Percentiles rank a stretch among this genome's conserved stretches.
Evolutionary conservation across 768 basidiomycete species (phyloP).

Genomic region (Tylopilus rubrobrunneus): DNA sequence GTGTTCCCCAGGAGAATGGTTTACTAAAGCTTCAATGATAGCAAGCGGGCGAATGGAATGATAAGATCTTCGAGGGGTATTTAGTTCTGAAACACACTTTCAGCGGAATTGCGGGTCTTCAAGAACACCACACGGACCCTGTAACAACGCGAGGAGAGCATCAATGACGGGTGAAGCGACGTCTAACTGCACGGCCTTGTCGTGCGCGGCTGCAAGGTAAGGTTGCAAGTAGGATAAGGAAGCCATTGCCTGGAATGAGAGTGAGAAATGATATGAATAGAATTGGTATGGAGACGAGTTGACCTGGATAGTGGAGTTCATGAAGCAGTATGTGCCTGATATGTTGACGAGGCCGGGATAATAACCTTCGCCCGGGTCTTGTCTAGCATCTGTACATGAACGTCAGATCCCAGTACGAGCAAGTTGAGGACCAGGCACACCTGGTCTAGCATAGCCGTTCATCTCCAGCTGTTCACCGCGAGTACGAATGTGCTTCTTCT

Average conservation of each 20-base stretch:
- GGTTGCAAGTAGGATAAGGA: conserved; percentile 81
- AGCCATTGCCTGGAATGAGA: conserved; percentile 68
- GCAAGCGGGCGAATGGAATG: conserved; percentile 66
- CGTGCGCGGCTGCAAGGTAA: conserved; percentile 71
- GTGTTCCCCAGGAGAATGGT: conserved; percentile 47
- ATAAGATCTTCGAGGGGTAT: conserved; percentile 55
- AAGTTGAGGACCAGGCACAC: conserved; percentile 17
- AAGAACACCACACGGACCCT: conserved; percentile 41
- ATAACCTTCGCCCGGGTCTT: conserved; percentile 37
- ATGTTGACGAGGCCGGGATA: conserved; percentile 95
- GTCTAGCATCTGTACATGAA: conserved; percentile 19
- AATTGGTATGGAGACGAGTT: conserved; percentile 9
- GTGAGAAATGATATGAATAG: conserved; percentile 13
- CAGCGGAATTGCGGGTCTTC: conserved; percentile 1
- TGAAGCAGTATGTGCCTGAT: conserved; percentile 95
- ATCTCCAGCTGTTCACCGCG: conserved; percentile 54
- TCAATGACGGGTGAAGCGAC: conserved; percentile 86
- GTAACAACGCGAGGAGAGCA: conserved; percentile 66
- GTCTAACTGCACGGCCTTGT: conserved; percentile 73
- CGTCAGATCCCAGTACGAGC: background rate
- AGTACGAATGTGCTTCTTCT: conserved; percentile 48
- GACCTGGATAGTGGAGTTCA: conserved; percentile 94
- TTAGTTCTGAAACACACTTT: conserved; percentile 46
- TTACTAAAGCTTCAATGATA: conserved; percentile 67
- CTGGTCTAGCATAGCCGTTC: conserved; percentile 32